Conservation (phyloP, 257 asterid species). For the Osmanthus fragrans region DNA sequence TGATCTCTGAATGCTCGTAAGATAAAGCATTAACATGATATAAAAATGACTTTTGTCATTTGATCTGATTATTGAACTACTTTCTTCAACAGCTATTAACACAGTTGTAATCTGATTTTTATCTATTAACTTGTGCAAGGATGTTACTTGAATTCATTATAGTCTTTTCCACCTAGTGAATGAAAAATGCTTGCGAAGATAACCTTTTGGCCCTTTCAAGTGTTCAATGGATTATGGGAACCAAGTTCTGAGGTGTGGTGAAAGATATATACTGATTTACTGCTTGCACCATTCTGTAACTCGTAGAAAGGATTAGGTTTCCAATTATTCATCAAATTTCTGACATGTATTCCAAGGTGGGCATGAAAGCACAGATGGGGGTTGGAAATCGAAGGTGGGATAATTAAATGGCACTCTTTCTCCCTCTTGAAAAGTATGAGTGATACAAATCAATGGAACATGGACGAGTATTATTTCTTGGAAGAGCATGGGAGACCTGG, state of each 20-base stretch:
- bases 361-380: background rate
- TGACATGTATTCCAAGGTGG: background rate
- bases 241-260: background rate
- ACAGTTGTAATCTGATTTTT: background rate
- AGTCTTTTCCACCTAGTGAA: background rate
- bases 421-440: background rate
- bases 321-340: background rate
- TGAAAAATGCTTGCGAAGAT: background rate
- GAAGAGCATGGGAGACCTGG: background rate
- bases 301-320: background rate
- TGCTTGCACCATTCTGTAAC: background rate
- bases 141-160: background rate
- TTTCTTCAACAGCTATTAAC: background rate
- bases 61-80: too few relatives aligned
- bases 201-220: background rate
- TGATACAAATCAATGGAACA: background rate
- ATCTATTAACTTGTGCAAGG: background rate
- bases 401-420: background rate
- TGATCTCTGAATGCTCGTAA: background rate
- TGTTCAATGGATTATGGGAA: background rate
- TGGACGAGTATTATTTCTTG: background rate
- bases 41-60: too few relatives aligned
- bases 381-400: background rate
- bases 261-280: background rate
- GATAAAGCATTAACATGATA: background rate